These are phyloP conservation scores for Nothomitra cinnamomea DNA, from an alignment of 2,329 filamentous ascomycete species.

Conservation along the genomic window DNA sequence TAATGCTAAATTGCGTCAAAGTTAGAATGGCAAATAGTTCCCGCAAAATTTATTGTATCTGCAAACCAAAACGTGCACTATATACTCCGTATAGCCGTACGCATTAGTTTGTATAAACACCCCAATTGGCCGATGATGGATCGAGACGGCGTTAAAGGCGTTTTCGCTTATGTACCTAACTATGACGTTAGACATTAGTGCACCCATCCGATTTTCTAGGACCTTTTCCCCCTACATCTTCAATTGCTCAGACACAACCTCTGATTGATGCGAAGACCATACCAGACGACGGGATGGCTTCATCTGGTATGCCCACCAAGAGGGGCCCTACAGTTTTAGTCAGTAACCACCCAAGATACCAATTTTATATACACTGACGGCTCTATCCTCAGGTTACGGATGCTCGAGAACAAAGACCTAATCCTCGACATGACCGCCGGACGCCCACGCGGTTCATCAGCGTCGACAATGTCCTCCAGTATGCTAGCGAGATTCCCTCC, in stretches of 20 bases:
- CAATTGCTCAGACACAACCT: too few species aligned
- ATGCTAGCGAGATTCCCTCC: constrained; percentile 87
- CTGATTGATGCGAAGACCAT: not conserved
- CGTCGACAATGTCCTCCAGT: constrained; percentile 89
- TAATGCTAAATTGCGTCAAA: too few species aligned
- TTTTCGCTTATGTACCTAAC: not conserved
- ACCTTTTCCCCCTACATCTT: not conserved
- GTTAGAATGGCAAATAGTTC: too few species aligned
- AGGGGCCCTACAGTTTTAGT: constrained; percentile 29
- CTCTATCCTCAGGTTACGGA: constrained; percentile 36
- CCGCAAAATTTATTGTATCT: too few species aligned
- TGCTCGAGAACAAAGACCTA: constrained; percentile 30
- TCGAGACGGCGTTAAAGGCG: not conserved
- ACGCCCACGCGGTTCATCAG: constrained; percentile 48
- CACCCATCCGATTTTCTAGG: not conserved
- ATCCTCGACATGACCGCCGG: constrained; percentile 2
- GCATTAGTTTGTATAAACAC: too few species aligned
- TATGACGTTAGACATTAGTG: not conserved
- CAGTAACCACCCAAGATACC: constrained; percentile 9
- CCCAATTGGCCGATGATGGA: too few species aligned
- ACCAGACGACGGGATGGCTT: not conserved
- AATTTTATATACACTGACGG: too few species aligned
- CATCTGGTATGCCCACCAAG: not conserved
- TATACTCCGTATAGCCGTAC: too few species aligned
- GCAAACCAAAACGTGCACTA: too few species aligned